Base-by-base conservation (phyloP, 176 grass and related monocot species). In the Aechmea fasciata region DNA sequence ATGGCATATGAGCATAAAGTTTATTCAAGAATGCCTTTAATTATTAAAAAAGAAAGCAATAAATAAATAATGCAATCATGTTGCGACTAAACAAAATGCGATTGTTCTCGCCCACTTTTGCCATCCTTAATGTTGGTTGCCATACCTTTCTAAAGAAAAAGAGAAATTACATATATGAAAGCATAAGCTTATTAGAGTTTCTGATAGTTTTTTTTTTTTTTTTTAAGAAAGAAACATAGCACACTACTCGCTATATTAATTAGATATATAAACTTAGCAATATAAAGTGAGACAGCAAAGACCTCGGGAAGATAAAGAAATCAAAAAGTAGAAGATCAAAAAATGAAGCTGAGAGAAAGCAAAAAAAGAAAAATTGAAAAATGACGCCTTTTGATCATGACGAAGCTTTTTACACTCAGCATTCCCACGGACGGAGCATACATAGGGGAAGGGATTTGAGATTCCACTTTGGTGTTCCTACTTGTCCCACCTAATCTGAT, bases 381-480 rank as follows among this genome's bases (percentile, higher is more conserved):
- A n/a, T n/a, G n/a, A n/a, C n/a, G n/a, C n/a, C 55, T 20, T 61
- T 1, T 61, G 9, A 18, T 23, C 22, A 23, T 67, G 28, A 13
- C 24, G 3, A 15, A n/a, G 0, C 26, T 66, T 41, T 66, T 47
- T 9, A 23, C 17, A 25, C 10, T 63, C 3, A 33, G 8, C 11
- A 41, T 28, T 66, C 13, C 24, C 23, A 65, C 13, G 57, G 10
- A 5, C 13, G 57, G 20, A 5, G 13, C 26, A 9, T 13, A 10
- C 20, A 66, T 1, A 76, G 77, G 57, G 51, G 65, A 83, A 73
- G 49, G 29, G 54, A 63, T 23, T 69, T 50, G 49, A 22, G 49
- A 54, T 23, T 69, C 54, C 76, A 83, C 68, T 73, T 69, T 50
- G 47, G 25, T 50, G 57, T 80, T 77, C 64, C 26, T 69, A 59